These are phyloP conservation scores for Trichoderma aggressivum DNA, from an alignment of 2,329 filamentous ascomycete genomes.

Conservation along the genomic window DNA sequence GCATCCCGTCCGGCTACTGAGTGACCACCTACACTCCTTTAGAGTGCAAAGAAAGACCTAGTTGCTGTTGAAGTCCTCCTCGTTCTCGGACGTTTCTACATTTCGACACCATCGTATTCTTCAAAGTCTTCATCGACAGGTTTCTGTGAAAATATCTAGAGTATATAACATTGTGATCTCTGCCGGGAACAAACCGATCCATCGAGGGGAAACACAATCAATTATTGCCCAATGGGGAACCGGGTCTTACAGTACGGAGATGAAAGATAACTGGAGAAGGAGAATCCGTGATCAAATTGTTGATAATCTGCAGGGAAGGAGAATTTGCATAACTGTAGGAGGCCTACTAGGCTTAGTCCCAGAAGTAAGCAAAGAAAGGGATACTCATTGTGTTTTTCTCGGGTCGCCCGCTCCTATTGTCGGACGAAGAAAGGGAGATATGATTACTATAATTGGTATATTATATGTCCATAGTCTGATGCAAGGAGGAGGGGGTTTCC, in stretches of 20 bases:
- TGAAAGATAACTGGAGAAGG: neutral
- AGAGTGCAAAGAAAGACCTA: no score
- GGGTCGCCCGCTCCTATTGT: neutral
- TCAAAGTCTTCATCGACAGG: no score
- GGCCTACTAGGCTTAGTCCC: neutral
- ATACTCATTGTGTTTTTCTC: neutral
- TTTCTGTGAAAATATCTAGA: no score
- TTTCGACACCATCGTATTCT: no score
- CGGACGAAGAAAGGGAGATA: neutral
- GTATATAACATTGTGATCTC: neutral
- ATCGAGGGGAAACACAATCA: neutral
- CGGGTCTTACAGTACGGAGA: neutral
- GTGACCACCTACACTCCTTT: no score
- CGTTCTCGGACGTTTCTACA: no score
- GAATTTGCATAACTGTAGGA: neutral
- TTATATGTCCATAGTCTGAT: neutral
- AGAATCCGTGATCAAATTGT: neutral
- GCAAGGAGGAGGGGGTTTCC: neutral
- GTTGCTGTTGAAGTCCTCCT: no score
- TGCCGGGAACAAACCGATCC: neutral
- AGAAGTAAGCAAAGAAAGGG: neutral
- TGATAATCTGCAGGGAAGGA: neutral
- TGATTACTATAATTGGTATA: neutral
- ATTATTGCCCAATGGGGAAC: neutral
- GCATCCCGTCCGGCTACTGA: no score